These are phyloP conservation scores for Trametes cubensis DNA, from an alignment of 768 basidiomycete species.

Conservation along the genomic window DNA sequence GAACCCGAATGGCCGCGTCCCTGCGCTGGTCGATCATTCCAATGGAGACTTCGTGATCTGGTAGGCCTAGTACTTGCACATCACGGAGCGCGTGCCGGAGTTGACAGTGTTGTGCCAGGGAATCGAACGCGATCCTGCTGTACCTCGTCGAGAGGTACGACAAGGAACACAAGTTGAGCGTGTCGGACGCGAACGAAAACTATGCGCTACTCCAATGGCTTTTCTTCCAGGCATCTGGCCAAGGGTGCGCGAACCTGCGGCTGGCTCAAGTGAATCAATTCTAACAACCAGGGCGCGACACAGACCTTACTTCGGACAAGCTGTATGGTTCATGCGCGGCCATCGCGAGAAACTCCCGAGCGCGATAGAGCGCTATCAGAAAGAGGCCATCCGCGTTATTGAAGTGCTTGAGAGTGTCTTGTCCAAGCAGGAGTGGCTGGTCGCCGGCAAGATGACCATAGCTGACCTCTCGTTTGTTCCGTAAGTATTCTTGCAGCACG, in stretches of 20 bases:
- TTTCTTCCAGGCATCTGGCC: constrained; percentile 42
- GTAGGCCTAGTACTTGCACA: too few species aligned
- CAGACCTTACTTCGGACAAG: constrained; percentile 35
- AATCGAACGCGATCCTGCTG: constrained; percentile 45
- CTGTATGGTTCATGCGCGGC: constrained; percentile 30
- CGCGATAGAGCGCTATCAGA: constrained; percentile 35
- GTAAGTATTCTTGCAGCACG: too few species aligned
- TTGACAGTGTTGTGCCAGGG: constrained; percentile 14
- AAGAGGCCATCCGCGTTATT: constrained; percentile 33
- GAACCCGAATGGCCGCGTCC: constrained; percentile 42
- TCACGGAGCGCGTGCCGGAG: too few species aligned
- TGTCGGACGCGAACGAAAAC: constrained; percentile 23
- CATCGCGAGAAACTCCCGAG: constrained; percentile 35
- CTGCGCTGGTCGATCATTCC: constrained; percentile 38
- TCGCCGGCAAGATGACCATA: constrained; percentile 31
- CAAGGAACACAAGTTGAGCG: constrained; percentile 38
- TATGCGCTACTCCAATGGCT: constrained; percentile 42
- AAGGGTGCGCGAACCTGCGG: constrained; percentile 24
- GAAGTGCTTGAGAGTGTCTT: constrained; percentile 34
- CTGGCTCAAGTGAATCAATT: not conserved
- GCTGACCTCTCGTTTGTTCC: constrained; percentile 31
- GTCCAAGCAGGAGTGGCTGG: constrained; percentile 33
- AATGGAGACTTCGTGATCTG: constrained; percentile 39
- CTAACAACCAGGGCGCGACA: too few species aligned
- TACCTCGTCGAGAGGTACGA: constrained; percentile 51